Evolutionary conservation across 495 filamentous ascomycete genomes (phyloP).

Genomic region (Tuber magnatum): DNA sequence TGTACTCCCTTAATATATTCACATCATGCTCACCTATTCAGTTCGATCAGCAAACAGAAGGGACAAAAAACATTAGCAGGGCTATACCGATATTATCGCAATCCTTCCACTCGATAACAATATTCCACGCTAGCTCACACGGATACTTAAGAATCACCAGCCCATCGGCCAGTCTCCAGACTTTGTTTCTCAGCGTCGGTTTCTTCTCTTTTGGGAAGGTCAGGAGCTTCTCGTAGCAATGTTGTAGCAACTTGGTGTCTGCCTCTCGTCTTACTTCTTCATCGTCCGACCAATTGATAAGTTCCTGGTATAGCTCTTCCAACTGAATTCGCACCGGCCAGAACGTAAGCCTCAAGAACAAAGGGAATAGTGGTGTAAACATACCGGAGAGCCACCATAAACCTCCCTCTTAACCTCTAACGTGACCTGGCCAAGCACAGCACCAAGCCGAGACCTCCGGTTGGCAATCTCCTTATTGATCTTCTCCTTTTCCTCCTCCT

Average conservation of each 20-base stretch:
- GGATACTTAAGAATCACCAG: slow-evolving; percentile 96
- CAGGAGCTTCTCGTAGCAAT: slow-evolving; percentile 66
- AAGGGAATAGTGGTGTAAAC: neutral
- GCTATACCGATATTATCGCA: slow-evolving; percentile 48
- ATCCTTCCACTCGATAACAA: slow-evolving; percentile 83
- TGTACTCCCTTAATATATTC: slow-evolving; percentile 67
- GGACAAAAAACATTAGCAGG: neutral
- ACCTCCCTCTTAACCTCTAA: slow-evolving; percentile 82
- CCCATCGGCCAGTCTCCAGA: slow-evolving; percentile 67
- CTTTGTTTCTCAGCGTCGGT: slow-evolving; percentile 56
- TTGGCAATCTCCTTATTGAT: slow-evolving; percentile 89
- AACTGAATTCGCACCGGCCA: slow-evolving; percentile 50
- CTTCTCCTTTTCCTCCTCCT: slow-evolving; percentile 77
- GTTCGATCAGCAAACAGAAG: neutral
- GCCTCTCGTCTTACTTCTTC: slow-evolving; percentile 75
- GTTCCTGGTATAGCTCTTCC: slow-evolving; percentile 64
- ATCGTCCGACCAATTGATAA: slow-evolving; percentile 84
- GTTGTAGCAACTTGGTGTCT: slow-evolving; percentile 82
- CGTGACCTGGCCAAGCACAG: slow-evolving; percentile 71
- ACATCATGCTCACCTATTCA: slow-evolving; percentile 63
- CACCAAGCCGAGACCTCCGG: slow-evolving; percentile 78
- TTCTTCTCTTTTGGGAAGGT: slow-evolving; percentile 62
- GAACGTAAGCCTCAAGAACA: neutral
- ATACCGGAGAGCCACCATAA: slow-evolving; percentile 45
- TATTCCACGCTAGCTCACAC: slow-evolving; percentile 81